phyloP scores from a whole-genome alignment of 441 rosid species.

The Adansonia gregorii region DNA sequence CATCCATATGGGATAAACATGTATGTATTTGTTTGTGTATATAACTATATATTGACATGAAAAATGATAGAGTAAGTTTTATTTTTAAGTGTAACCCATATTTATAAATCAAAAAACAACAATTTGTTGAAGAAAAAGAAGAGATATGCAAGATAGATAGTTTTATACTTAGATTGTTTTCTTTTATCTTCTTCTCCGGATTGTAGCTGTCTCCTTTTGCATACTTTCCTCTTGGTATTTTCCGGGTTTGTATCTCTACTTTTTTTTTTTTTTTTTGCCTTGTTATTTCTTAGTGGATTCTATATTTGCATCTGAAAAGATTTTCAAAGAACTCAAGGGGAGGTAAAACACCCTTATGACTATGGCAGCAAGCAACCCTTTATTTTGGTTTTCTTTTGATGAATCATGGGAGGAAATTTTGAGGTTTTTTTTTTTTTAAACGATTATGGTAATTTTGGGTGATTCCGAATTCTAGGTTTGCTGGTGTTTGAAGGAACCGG shows the following conservation, averaged over 20 bases:
- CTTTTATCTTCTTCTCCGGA: conserved; percentile 32
- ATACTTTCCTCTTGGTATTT: conserved; percentile 37
- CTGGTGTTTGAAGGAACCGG: conserved; percentile 8
- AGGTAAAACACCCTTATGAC: neutral
- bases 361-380: neutral
- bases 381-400: neutral
- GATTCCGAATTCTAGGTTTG: conserved; percentile 19
- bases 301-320: neutral
- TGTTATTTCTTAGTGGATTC: conserved; percentile 19
- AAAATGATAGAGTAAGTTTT: conserved; percentile 34
- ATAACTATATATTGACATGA: conserved; percentile 26
- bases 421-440: neutral
- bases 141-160: conserved; percentile 9
- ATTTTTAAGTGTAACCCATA: neutral
- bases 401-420: neutral
- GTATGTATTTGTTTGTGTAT: conserved; percentile 23
- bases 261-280: conserved; percentile 24
- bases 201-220: conserved; percentile 39
- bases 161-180: conserved; percentile 39
- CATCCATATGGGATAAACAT: neutral
- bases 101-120: conserved; percentile 26
- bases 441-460: conserved; percentile 15
- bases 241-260: conserved; percentile 26
- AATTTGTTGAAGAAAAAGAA: conserved; percentile 23
- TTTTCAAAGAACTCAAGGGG: neutral